phyloP scores from a whole-genome alignment of 2,329 filamentous ascomycete genomes.

The Monascus ruber region DNA sequence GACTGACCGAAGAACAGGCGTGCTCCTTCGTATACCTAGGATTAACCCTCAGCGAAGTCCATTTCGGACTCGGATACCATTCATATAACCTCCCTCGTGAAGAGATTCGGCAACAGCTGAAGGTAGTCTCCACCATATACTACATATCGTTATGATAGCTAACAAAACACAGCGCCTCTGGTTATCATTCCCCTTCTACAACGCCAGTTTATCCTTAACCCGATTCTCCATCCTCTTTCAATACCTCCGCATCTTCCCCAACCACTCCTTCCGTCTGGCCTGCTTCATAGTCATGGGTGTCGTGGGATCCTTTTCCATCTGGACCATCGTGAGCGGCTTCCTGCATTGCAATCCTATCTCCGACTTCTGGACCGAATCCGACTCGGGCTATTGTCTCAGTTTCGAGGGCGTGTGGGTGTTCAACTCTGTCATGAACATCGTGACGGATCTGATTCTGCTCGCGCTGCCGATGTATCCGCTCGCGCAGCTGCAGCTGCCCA shows the following conservation, averaged over 20 bases:
- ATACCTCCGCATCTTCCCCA: conserved; percentile 35
- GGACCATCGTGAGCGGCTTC: conserved; percentile 27
- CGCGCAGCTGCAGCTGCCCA: conserved; percentile 28
- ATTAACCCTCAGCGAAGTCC: conserved; percentile 16
- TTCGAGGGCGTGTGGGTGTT: conserved; percentile 33
- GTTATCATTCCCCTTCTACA: conserved; percentile 23
- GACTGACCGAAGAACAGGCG: conserved; percentile 3
- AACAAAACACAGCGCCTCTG: conserved; percentile 13
- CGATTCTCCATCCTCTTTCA: conserved; percentile 37
- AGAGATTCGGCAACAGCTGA: conserved; percentile 13
- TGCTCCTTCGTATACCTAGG: conserved; percentile 17
- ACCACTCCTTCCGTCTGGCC: conserved; percentile 16
- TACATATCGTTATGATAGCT: background rate
- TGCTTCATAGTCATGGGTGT: conserved; percentile 25
- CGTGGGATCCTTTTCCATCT: conserved; percentile 18
- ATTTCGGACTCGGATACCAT: conserved; percentile 17
- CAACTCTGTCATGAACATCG: conserved; percentile 32
- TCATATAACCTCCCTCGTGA: conserved; percentile 7
- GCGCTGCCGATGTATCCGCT: conserved; percentile 33
- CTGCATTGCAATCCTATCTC: conserved; percentile 31
- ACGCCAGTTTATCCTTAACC: conserved; percentile 23
- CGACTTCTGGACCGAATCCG: conserved; percentile 29
- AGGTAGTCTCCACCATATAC: conserved; percentile 7
- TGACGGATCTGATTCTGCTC: conserved; percentile 31
- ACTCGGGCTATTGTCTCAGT: conserved; percentile 26